Percentiles rank a stretch among this genome's conserved stretches.
Evolutionary conservation across 2,329 filamentous ascomycete species (phyloP).

Genomic region (Botrytis porri): DNA sequence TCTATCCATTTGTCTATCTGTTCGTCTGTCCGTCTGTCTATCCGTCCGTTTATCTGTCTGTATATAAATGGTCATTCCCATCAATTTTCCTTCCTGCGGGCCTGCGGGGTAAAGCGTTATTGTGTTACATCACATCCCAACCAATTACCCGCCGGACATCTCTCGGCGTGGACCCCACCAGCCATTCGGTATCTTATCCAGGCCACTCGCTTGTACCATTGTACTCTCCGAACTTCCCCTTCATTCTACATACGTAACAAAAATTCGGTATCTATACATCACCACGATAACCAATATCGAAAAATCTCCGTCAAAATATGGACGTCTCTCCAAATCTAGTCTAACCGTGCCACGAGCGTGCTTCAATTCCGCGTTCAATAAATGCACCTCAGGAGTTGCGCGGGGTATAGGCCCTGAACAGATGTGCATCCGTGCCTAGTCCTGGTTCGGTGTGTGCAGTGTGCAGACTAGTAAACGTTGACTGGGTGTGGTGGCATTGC

Average conservation of each 20-base stretch:
- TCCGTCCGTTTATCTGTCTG: background rate
- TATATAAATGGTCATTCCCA: background rate
- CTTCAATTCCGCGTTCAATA: background rate
- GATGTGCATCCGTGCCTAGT: constrained; percentile 1
- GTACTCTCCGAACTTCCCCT: constrained; percentile 10
- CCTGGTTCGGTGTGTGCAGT: background rate
- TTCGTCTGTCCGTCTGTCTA: no score
- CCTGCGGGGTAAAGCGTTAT: constrained; percentile 4
- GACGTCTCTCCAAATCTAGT: background rate
- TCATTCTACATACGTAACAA: background rate
- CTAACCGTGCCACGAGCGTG: background rate
- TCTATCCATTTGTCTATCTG: no score
- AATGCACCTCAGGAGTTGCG: background rate
- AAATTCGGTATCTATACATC: background rate
- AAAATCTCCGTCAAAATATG: background rate
- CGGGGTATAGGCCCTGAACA: background rate
- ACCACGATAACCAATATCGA: background rate
- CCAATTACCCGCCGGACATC: constrained; percentile 5
- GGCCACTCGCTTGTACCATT: background rate
- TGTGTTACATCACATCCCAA: background rate
- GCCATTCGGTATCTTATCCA: background rate
- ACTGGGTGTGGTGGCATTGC: background rate
- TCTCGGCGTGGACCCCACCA: constrained; percentile 3
- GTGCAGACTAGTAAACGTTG: background rate
- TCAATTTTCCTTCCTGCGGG: background rate